A percentile compares a stretch with the other conserved stretches of the same genome.
Conservation (phyloP, 2,329 filamentous ascomycete genomes). For the Septoria petroselini region DNA sequence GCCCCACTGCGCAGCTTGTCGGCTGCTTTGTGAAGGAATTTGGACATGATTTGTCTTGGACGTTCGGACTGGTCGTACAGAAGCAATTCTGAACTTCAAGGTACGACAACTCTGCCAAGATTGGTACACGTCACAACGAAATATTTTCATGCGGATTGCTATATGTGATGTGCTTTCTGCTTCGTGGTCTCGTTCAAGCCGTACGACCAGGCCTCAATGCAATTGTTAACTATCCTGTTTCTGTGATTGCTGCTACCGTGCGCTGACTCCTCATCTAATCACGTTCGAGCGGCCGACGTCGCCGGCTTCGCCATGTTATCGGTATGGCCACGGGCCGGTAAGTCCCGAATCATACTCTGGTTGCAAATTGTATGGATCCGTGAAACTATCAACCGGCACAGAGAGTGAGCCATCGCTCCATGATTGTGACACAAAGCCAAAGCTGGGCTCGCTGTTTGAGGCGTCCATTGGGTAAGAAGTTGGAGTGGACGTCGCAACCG, state of each 20-base stretch:
- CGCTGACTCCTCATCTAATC: neutral
- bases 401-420: slow-evolving; percentile 38
- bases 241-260: neutral
- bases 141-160: no score
- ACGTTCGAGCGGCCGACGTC: slow-evolving; percentile 8
- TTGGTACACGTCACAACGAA: no score
- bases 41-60: slow-evolving; percentile 7
- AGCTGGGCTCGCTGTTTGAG: neutral
- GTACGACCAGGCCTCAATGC: slow-evolving; percentile 12
- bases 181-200: neutral
- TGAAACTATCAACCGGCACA: slow-evolving; percentile 34
- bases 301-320: slow-evolving; percentile 30
- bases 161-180: no score
- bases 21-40: slow-evolving; percentile 13
- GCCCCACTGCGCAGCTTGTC: slow-evolving; percentile 11
- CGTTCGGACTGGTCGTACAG: no score
- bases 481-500: neutral
- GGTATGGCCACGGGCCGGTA: slow-evolving; percentile 27
- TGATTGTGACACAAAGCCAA: slow-evolving; percentile 31
- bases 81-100: no score
- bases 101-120: no score
- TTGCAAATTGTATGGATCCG: slow-evolving; percentile 31
- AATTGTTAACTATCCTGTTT: slow-evolving; percentile 1
- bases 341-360: slow-evolving; percentile 33
- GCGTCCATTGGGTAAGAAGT: slow-evolving; percentile 3